Base-by-base conservation (phyloP, 768 basidiomycete genomes). In the Rhizopogon vinicolor region DNA sequence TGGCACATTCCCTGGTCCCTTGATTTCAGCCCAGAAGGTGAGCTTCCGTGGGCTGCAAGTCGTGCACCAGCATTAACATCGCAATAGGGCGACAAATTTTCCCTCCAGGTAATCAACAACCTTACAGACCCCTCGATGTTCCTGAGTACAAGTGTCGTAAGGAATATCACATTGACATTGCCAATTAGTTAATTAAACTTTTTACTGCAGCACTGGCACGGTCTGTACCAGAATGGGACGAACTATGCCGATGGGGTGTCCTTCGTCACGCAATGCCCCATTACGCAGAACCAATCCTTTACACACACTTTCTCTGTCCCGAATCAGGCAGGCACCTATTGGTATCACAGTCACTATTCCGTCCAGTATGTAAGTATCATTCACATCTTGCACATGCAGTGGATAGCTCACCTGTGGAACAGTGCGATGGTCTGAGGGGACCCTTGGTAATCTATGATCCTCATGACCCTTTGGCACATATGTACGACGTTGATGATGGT, bases 401-500 rank as follows among this genome's bases (percentile, higher is more conserved):
- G 55, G 67, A 76, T 60, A 71, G 72, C 44, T 18, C 25, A 25
- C 25, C 25, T 25, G 25, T 5, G 4, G 25, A 25, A 25, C 25
- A 25, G 25, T 76, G 77, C 49, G 58, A 25, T 25, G 25, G 25
- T 25, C 25, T 25, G 25, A 25, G 25, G 25, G 25, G 25, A 25
- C 25, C 25, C 25, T 25, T 25, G 25, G 25, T 25, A 25, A 25
- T 25, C 25, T 25, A 25, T 25, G 25, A 25, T 25, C 25, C 25
- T 25, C 25, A 25, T 25, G 25, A 25, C 3, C 25, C 25, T 25
- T 25, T 25, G 25, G 25, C 45, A 5, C 18, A 62, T 42, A 49
- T 79, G 18, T 79, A 80, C 31, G 78, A 78, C 51, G 71, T 79
- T 13, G 78, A 79, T 60, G 70, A 80, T 63, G 76, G 77, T 74